Base-by-base conservation (phyloP, 2,329 filamentous ascomycete species). In the Talaromyces sp. region DNA sequence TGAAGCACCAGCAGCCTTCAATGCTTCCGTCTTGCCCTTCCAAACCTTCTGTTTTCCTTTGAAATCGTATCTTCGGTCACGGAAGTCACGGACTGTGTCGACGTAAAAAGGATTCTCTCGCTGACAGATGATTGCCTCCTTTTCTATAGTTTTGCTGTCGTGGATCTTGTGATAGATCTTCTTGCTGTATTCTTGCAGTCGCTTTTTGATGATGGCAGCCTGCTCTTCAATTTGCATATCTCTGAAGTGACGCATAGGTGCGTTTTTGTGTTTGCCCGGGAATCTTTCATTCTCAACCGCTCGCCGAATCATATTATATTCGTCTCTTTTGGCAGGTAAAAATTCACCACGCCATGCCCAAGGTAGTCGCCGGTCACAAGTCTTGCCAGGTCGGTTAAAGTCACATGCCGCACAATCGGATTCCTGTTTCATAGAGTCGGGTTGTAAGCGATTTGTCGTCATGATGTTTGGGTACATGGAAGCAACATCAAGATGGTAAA, bases 381-480 rank as follows among this genome's bases (percentile, higher is more conserved):
- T 98, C 78, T 99, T 99, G 35, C 95, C 95, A 0, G 95, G 95
- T 50, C 95, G 84, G 69, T 99, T 99, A 82, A 99, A 99, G 75
- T 99, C 96, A 76, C 96, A 99, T 11, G 95, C 93, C 2, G 95
- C 95, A 71, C 96, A 99, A 70, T 96, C 92, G 0, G 93, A 91
- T 74, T 99, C 96, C 55, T 93, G 83, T 60, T 99, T 96, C 92
- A 99, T 96, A n/a, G 95, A 98, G 76, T 99, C 95, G 0, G 95
- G 95, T 69, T 99, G 95, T 54, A 99, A 78, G 75, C 95, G 90
- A 76, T 99, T 99, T 1, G 95, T 99, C 1, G 96, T 99, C 96
- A 99, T 99, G 75, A 99, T 99, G 76, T 99, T 99, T 9, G 95
- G 95, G 74, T 99, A 99, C 95, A 99, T 99, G 64, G 95, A 97